Percentiles rank a stretch among this genome's conserved stretches.
Conservation (phyloP, 495 filamentous ascomycete species). For the Aspergillus bridgeri region DNA sequence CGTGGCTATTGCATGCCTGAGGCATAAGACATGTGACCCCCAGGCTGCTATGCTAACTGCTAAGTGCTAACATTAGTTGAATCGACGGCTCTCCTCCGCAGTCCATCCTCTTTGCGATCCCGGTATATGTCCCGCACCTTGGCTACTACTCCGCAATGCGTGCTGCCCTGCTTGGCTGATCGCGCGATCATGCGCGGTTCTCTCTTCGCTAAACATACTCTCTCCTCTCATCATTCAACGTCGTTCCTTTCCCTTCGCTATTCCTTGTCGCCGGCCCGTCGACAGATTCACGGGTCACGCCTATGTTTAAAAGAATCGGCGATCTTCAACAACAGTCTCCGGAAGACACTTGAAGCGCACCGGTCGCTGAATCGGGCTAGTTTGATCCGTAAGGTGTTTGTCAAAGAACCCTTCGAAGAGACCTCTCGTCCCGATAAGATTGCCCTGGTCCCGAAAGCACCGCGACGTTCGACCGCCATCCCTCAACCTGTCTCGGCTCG, state of each 20-base stretch:
- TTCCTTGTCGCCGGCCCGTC: neutral
- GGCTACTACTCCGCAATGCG: conserved; percentile 13
- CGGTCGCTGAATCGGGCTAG: conserved; percentile 44
- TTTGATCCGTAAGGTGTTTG: conserved; percentile 37
- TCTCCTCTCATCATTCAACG: conserved; percentile 7
- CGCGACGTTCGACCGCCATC: neutral
- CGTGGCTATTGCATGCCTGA: too few relatives aligned
- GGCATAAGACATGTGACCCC: too few relatives aligned
- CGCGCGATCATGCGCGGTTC: conserved; percentile 29
- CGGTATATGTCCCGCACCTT: conserved; percentile 14
- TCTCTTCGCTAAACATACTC: conserved; percentile 10
- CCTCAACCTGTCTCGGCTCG: neutral
- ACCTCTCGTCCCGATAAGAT: conserved; percentile 10
- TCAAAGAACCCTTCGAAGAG: neutral
- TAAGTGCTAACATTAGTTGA: too few relatives aligned
- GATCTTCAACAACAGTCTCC: conserved; percentile 36
- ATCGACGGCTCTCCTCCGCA: too few relatives aligned
- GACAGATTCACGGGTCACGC: conserved; percentile 14
- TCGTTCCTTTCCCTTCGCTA: neutral
- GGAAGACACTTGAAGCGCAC: conserved; percentile 51
- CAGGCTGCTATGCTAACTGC: too few relatives aligned
- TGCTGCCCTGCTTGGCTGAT: conserved; percentile 13
- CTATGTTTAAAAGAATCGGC: conserved; percentile 15
- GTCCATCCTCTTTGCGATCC: too few relatives aligned
- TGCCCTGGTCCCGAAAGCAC: conserved; percentile 2